Percentiles rank a stretch among this genome's conserved stretches.
These are phyloP conservation scores for Malassezia sp. DNA, from an alignment of 1,284 basidiomycete genomes.

Conservation along the genomic window DNA sequence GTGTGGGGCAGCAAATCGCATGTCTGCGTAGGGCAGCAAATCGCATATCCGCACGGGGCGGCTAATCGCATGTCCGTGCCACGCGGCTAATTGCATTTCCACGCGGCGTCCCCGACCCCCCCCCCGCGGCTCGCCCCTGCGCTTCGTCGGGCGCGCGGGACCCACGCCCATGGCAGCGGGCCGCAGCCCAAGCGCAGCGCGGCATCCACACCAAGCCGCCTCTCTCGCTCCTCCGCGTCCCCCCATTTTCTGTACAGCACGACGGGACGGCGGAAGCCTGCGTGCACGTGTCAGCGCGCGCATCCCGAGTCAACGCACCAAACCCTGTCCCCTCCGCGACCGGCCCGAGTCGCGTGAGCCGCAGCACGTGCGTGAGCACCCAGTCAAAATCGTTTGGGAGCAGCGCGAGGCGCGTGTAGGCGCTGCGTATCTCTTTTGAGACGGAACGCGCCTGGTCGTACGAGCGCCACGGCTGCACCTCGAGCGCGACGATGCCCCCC, in stretches of 20 bases:
- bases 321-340: slow-evolving; percentile 6
- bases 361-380: not conserved
- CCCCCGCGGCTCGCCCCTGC: too few relatives aligned
- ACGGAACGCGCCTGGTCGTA: slow-evolving; percentile 18
- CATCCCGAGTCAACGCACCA: too few relatives aligned
- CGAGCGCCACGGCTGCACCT: slow-evolving; percentile 19
- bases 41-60: too few relatives aligned
- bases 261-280: slow-evolving; percentile 11
- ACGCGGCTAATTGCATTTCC: too few relatives aligned
- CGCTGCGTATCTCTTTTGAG: slow-evolving; percentile 6
- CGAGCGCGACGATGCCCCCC: slow-evolving; percentile 14
- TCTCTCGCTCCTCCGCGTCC: not conserved
- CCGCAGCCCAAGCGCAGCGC: too few relatives aligned
- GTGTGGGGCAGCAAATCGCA: too few relatives aligned
- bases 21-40: too few relatives aligned
- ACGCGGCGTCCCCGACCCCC: too few relatives aligned
- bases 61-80: too few relatives aligned
- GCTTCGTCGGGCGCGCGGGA: too few relatives aligned
- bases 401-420: slow-evolving; percentile 7
- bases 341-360: not conserved
- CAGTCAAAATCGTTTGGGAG: slow-evolving; percentile 10
- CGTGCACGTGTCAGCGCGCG: not conserved
- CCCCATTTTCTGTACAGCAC: not conserved
- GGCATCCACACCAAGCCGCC: not conserved
- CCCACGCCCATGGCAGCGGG: too few relatives aligned